Base-by-base conservation (phyloP, 2,329 filamentous ascomycete species). In the Huntiella moniliformis region DNA sequence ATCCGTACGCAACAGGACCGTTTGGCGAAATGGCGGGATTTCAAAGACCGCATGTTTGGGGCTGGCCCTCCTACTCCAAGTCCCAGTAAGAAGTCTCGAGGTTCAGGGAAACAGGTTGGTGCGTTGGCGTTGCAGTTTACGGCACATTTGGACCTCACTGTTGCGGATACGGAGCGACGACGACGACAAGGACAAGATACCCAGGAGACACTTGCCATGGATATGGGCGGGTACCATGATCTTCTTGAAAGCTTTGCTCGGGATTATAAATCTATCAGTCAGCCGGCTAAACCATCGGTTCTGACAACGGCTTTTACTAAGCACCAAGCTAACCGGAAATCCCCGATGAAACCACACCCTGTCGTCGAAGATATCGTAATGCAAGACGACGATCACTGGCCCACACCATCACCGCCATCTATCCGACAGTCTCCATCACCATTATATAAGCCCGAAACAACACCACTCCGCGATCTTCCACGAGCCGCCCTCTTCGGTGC, bases 21-120 rank as follows among this genome's bases (percentile, higher is more conserved):
- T 35, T 59, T 94, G 22, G 67, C 73, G 44, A 77, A 71, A 57
- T 93, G 85, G 86, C 71, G 79, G 53, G 67, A 66, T n/a, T 84
- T 85, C 51, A 66, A 72, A 51, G 61, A 65, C 52, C 61, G 60
- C 13, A 60, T 69, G 50, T 67, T 69, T 16, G 61, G 63, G 1
- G 56, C 61, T 13, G 51, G 52, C 18, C 33, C 49, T 44, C 35
- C 34, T 8, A 50, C 48, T 51, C 51, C 50, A n/a, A 55, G 54
- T 2, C 52, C 52, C 1, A 51, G 54, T 45, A 55, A 56, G 44
- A 44, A 45, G 18, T 57, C 51, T 36, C 44, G 47, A 12, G 46
- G 46, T 31, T 50, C 49, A 45, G 57, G 50, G 18, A 51, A 47
- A 34, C 56, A 56, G n/a, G 65, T 57, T 16, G 66, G 18, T 6